These are phyloP conservation scores for Colletotrichum graminicola DNA, from an alignment of 2,329 filamentous ascomycete genomes.

Conservation along the genomic window DNA sequence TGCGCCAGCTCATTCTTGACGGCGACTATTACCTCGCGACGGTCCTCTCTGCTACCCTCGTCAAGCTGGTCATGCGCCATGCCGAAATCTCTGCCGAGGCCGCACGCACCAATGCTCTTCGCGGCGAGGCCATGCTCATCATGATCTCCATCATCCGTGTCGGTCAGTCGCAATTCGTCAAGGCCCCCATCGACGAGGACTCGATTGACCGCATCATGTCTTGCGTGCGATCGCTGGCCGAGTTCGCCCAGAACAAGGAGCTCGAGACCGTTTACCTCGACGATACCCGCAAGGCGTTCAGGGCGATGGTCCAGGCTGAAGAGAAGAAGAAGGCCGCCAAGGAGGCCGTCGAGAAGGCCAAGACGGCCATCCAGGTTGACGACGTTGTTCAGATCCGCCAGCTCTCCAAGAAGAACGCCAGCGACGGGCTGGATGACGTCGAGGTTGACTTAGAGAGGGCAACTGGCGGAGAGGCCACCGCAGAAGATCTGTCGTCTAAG, in stretches of 20 bases:
- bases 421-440: conserved; percentile 85
- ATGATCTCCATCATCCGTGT: conserved; percentile 99
- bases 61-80: conserved; percentile 98
- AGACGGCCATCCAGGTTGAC: conserved; percentile 94
- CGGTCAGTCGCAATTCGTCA: conserved; percentile 98
- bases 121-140: conserved; percentile 98
- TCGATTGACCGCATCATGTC: conserved; percentile 99
- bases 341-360: conserved; percentile 91
- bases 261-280: conserved; percentile 93
- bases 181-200: conserved; percentile 96
- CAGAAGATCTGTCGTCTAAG: conserved; percentile 92
- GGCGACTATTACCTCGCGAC: conserved; percentile 97
- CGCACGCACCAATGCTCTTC: conserved; percentile 91
- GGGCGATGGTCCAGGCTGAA: conserved; percentile 95
- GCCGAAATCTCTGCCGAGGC: conserved; percentile 89
- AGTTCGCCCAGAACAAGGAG: conserved; percentile 90
- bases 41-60: conserved; percentile 94
- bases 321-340: conserved; percentile 98
- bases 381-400: conserved; percentile 95
- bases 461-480: conserved; percentile 85
- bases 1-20: conserved; percentile 94
- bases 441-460: conserved; percentile 93
- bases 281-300: conserved; percentile 95
- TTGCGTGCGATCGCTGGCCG: conserved; percentile 90
- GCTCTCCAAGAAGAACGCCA: conserved; percentile 88